Percentiles rank a stretch among this genome's conserved stretches.
Conservation (phyloP, 2,329 filamentous ascomycete genomes). For the Huntiella bhutanensis region DNA sequence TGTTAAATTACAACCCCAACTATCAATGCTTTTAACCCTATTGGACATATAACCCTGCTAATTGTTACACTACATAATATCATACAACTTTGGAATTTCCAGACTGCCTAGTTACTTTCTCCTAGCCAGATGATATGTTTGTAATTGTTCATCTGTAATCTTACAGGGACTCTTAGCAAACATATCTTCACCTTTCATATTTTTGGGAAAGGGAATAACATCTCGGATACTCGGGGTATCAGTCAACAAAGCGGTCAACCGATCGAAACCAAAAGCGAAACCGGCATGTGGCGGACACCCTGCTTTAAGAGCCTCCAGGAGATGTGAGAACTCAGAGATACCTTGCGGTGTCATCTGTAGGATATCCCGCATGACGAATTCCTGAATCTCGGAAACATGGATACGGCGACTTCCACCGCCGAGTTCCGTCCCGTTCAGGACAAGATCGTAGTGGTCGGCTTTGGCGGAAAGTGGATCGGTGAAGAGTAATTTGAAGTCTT, state of each 20-base stretch:
- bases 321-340: constrained; percentile 64
- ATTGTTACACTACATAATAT: too few species aligned
- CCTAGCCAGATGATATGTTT: constrained; percentile 27
- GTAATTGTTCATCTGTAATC: constrained; percentile 39
- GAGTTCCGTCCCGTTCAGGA: constrained; percentile 86
- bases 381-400: constrained; percentile 65
- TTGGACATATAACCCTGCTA: too few species aligned
- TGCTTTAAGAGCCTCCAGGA: constrained; percentile 61
- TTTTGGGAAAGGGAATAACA: constrained; percentile 95
- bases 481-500: constrained; percentile 56
- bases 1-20: too few species aligned
- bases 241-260: constrained; percentile 62
- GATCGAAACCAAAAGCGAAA: constrained; percentile 80
- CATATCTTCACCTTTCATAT: constrained; percentile 68
- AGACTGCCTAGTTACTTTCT: background rate
- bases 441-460: constrained; percentile 88
- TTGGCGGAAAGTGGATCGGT: constrained; percentile 51
- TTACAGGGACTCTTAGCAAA: constrained; percentile 60
- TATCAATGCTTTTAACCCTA: too few species aligned
- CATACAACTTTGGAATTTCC: background rate
- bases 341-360: constrained; percentile 56
- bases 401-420: constrained; percentile 88
- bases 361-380: constrained; percentile 67
- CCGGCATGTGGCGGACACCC: constrained; percentile 93
- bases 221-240: constrained; percentile 64